Conservation (phyloP, 2,329 filamentous ascomycete genomes). For the Cladosporium cucumerinum region DNA sequence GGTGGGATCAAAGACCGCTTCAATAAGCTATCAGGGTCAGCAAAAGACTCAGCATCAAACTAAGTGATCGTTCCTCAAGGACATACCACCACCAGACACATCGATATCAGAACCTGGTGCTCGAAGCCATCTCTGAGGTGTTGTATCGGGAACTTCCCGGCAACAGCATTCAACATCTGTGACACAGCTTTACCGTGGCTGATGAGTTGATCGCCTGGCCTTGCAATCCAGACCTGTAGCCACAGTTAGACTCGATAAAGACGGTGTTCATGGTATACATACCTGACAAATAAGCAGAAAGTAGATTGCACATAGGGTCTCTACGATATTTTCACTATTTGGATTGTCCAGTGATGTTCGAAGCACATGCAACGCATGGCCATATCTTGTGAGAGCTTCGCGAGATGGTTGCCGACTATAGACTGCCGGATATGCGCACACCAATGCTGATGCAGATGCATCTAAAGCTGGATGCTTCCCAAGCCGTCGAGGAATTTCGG, state of each 20-base stretch:
- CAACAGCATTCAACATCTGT: conserved; percentile 7
- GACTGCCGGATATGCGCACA: conserved; percentile 13
- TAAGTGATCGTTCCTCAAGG: neutral
- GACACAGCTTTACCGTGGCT: conserved; percentile 14
- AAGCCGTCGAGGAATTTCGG: conserved; percentile 12
- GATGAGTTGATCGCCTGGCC: conserved; percentile 4
- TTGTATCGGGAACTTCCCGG: conserved; percentile 3
- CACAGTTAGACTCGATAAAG: neutral
- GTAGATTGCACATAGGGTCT: conserved; percentile 19
- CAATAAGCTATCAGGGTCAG: conserved; percentile 2
- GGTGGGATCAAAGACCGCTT: conserved; percentile 10
- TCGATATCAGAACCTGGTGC: conserved; percentile 6
- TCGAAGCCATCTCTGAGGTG: conserved; percentile 3
- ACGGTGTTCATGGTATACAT: neutral
- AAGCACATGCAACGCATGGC: conserved; percentile 9
- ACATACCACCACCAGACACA: conserved; percentile 14
- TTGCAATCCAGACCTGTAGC: conserved; percentile 1
- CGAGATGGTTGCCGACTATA: neutral
- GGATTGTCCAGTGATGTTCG: conserved; percentile 10
- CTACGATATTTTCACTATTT: neutral
- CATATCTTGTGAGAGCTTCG: conserved; percentile 14
- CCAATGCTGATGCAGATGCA: conserved; percentile 18
- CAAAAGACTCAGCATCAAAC: neutral
- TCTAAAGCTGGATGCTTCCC: conserved; percentile 18
- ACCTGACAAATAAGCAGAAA: conserved; percentile 19